These are phyloP conservation scores for Umbelopsis isabellina DNA, from an alignment of 192 early-diverging fungal species.

Conservation along the genomic window DNA sequence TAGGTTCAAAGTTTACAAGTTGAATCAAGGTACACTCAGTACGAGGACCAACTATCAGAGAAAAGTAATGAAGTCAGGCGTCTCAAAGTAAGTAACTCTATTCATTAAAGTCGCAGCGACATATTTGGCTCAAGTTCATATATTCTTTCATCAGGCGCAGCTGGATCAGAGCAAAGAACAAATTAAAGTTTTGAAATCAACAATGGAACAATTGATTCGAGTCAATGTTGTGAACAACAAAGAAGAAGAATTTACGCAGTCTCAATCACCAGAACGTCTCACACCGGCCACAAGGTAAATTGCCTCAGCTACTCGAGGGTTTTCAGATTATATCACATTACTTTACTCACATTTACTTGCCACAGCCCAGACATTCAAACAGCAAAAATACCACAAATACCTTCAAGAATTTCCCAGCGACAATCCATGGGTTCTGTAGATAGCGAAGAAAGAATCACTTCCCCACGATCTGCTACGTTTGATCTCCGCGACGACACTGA, in stretches of 20 bases:
- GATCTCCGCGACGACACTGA: background rate
- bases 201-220: conserved; percentile 37
- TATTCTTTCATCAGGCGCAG: conserved; percentile 3
- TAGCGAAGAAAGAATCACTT: background rate
- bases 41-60: background rate
- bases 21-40: background rate
- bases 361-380: background rate
- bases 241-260: background rate
- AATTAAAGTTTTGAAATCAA: conserved; percentile 32
- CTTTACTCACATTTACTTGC: background rate
- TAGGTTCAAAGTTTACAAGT: background rate
- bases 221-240: conserved; percentile 26
- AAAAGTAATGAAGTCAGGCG: background rate
- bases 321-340: background rate
- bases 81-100: background rate
- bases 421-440: background rate
- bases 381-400: background rate
- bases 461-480: background rate
- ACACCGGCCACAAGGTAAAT: conserved; percentile 17
- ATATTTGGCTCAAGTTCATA: background rate
- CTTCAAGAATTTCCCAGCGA: background rate
- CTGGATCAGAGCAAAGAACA: conserved; percentile 32
- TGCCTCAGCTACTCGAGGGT: background rate
- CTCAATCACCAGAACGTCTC: conserved; percentile 30
- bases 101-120: background rate